Evolutionary conservation across 305 asterid species (phyloP).

Genomic region (Ajuga reptans): DNA sequence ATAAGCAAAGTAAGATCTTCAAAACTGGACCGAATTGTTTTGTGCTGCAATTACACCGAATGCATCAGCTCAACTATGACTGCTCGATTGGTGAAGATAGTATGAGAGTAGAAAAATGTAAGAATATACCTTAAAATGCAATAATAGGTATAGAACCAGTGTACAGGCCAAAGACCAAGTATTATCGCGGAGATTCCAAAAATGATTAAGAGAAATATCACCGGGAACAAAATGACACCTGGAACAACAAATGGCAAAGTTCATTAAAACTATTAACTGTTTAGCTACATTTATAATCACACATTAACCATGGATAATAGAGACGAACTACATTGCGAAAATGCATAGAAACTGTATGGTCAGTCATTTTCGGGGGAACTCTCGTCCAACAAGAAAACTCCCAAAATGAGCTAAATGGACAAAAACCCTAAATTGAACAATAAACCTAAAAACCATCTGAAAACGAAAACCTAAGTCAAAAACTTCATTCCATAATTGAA

Average conservation of each 20-base stretch:
- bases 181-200: slow-evolving; percentile 53
- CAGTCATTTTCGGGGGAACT: neutral
- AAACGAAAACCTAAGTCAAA: neutral
- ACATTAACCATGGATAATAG: neutral
- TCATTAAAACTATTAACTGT: neutral
- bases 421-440: neutral
- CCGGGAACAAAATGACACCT: slow-evolving; percentile 69
- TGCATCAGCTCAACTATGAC: neutral
- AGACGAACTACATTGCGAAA: neutral
- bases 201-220: slow-evolving; percentile 45
- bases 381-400: neutral
- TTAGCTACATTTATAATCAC: neutral
- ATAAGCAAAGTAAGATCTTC: slow-evolving; percentile 52
- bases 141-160: slow-evolving; percentile 57
- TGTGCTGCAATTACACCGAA: slow-evolving; percentile 43
- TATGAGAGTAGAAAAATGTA: neutral
- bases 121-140: slow-evolving; percentile 59
- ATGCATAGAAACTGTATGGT: neutral
- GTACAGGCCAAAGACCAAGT: slow-evolving; percentile 74
- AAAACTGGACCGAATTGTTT: slow-evolving; percentile 67
- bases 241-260: slow-evolving; percentile 23
- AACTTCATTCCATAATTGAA: slow-evolving; percentile 1
- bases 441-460: neutral
- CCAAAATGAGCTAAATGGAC: neutral
- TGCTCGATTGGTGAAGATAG: neutral